phyloP scores from a whole-genome alignment of 2,329 filamentous ascomycete genomes.

The Clarireedia paspali region DNA sequence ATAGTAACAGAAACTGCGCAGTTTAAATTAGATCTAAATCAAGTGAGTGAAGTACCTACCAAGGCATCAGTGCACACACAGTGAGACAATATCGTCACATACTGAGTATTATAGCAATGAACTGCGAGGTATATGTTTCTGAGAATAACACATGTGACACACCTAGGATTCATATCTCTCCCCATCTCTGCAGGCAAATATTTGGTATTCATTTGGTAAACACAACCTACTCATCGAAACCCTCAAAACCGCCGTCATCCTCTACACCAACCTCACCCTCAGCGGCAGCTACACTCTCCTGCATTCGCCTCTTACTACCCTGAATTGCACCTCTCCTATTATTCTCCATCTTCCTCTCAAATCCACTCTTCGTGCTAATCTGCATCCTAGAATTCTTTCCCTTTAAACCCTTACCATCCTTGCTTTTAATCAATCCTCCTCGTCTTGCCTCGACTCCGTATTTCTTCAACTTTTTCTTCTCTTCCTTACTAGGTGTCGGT shows the following conservation, averaged over 20 bases:
- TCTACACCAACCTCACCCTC: conserved; percentile 17
- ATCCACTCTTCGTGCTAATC: conserved; percentile 80
- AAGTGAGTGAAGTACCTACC: no score
- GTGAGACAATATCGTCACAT: no score
- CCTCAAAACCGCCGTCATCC: conserved; percentile 37
- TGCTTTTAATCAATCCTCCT: conserved; percentile 31
- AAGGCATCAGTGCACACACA: no score
- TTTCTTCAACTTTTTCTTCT: conserved; percentile 74
- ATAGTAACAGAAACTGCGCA: no score
- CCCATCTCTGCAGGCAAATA: no score
- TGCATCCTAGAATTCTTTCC: conserved; percentile 33
- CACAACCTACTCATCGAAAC: conserved; percentile 34
- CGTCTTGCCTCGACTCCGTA: conserved; percentile 70
- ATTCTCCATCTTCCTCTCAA: conserved; percentile 61
- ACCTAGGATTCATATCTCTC: no score
- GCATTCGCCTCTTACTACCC: conserved; percentile 47
- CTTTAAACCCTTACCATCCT: conserved; percentile 26
- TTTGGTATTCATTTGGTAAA: not conserved
- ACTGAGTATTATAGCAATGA: no score
- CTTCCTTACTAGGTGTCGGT: conserved; percentile 74
- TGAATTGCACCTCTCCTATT: conserved; percentile 56
- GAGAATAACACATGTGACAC: no score
- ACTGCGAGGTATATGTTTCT: no score
- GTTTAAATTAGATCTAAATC: no score
- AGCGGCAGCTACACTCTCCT: conserved; percentile 24